Conservation (phyloP, 2,329 filamentous ascomycete genomes). For the Chrysoporthe puriensis region DNA sequence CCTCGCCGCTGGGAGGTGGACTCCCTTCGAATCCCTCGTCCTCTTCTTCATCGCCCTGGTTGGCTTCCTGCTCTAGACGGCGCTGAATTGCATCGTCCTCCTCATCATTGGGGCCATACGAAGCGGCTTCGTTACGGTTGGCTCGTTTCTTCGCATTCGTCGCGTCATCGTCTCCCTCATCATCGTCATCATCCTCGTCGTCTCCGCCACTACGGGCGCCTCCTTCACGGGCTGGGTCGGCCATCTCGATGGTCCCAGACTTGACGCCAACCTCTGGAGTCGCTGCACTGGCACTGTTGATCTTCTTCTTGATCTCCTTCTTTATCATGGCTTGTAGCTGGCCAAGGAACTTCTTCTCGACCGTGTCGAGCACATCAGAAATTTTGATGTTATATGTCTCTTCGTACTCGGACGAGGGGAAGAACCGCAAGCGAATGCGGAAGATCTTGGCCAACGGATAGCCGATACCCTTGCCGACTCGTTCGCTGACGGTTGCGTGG, state of each 20-base stretch:
- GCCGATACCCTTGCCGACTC: constrained; percentile 70
- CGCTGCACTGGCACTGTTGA: constrained; percentile 66
- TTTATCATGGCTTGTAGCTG: constrained; percentile 71
- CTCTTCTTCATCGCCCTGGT: constrained; percentile 50
- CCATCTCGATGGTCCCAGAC: constrained; percentile 57
- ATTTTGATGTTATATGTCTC: constrained; percentile 82
- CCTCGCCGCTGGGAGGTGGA: constrained; percentile 45
- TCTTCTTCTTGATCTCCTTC: constrained; percentile 83
- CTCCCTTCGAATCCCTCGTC: constrained; percentile 58
- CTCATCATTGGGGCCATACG: constrained; percentile 91
- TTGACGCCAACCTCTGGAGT: constrained; percentile 72
- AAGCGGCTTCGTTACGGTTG: constrained; percentile 80
- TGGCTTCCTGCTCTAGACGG: constrained; percentile 61
- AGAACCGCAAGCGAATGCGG: constrained; percentile 80
- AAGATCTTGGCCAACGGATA: constrained; percentile 80
- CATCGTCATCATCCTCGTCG: constrained; percentile 66
- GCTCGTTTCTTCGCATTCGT: constrained; percentile 73
- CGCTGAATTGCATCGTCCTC: constrained; percentile 79
- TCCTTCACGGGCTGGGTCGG: constrained; percentile 41
- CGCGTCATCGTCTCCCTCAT: constrained; percentile 79
- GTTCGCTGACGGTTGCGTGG: constrained; percentile 78
- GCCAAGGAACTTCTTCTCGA: constrained; percentile 81
- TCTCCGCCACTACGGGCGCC: constrained; percentile 44
- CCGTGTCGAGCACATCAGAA: constrained; percentile 74
- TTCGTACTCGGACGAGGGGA: constrained; percentile 80